Evolutionary conservation across 805 yeast species (phyloP).

Genomic region (Metschnikowia amazonensis): DNA sequence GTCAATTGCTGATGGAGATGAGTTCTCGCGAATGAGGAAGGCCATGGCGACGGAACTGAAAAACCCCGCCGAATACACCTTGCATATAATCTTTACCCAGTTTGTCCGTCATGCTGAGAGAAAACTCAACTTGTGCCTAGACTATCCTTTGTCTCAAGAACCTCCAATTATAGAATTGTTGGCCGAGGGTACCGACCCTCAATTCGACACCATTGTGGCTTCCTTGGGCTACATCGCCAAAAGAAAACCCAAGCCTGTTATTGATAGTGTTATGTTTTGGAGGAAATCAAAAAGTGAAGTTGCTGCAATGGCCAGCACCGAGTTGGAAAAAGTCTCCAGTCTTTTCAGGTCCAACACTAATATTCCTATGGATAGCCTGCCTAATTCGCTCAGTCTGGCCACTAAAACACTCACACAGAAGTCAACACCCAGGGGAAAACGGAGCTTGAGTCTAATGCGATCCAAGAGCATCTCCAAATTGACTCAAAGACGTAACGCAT

Average conservation of each 20-base stretch:
- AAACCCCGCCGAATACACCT: slow-evolving; percentile 82
- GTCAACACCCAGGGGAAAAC: slow-evolving; percentile 24
- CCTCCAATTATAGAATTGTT: slow-evolving; percentile 71
- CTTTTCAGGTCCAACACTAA: slow-evolving; percentile 24
- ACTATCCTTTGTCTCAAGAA: slow-evolving; percentile 61
- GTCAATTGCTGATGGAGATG: slow-evolving; percentile 32
- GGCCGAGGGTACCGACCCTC: slow-evolving; percentile 81
- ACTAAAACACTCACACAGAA: slow-evolving; percentile 5
- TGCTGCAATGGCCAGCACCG: slow-evolving; percentile 47
- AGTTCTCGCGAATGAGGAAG: slow-evolving; percentile 29
- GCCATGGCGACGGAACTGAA: slow-evolving; percentile 53
- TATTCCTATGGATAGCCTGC: background rate
- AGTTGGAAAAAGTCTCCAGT: slow-evolving; percentile 31
- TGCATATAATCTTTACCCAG: slow-evolving; percentile 91
- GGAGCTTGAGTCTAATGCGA: slow-evolving; percentile 40
- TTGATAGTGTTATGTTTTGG: slow-evolving; percentile 98
- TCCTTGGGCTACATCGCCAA: slow-evolving; percentile 90
- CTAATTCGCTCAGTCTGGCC: background rate
- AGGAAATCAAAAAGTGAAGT: slow-evolving; percentile 88
- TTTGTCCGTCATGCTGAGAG: slow-evolving; percentile 92
- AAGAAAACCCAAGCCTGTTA: slow-evolving; percentile 88
- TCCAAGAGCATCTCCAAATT: slow-evolving; percentile 36
- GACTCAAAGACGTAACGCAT: slow-evolving; percentile 48
- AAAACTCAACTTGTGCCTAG: slow-evolving; percentile 70
- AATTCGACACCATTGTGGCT: slow-evolving; percentile 79